Evolutionary conservation across 345 rosid species (phyloP), one percentile per base, ranked within the genome.

Genomic region (Salix arbutifolia): DNA sequence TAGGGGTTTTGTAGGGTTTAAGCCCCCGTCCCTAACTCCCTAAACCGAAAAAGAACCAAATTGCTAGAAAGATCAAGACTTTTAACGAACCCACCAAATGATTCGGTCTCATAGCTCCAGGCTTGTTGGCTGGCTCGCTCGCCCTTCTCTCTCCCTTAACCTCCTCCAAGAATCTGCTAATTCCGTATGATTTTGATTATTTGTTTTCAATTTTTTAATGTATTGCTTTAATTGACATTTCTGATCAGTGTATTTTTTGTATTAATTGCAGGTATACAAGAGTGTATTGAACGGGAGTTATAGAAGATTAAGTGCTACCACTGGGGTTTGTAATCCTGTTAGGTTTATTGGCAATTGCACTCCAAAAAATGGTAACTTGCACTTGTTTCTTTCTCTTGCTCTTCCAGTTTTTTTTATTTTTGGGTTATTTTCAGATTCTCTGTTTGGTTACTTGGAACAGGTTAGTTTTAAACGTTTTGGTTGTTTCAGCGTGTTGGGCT

Each of bases 101-200:
- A 86, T 85, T 76, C 89, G 90, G 65, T 76, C 88, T 52, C 86
- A 80, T 80, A 96, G 97, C 83, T 83, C 81, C 65, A 90, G 86
- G 79, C 87, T 91, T 77, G 78, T 88, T 74, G 87, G 79, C 42
- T 83, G 77, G 81, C 70, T 88, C 71, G 78, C 85, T 79, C 89
- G 90, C 71, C 90, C 90, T 73, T 82, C 88, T 46, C 78, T 80
- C 81, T 75, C 87, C 25, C 79, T 85, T 50, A 26, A 65, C 37
- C 81, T 78, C 82, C 42, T 79, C 33, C 78, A 72, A 38, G 86
- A 82, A 56, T 85, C 79, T 31, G 19, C 66, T 35, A 71, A 73
- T 73, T 73, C 88, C 4, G 96, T 90, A 84, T 30, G 60, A 37
- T 30, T 67, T 33, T 28, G 28, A 19, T 67, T 62, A 17, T 38